phyloP scores from a whole-genome alignment of 225 moss, liverwort and hornwort genomes.

The Antitrichia curtipendula region DNA sequence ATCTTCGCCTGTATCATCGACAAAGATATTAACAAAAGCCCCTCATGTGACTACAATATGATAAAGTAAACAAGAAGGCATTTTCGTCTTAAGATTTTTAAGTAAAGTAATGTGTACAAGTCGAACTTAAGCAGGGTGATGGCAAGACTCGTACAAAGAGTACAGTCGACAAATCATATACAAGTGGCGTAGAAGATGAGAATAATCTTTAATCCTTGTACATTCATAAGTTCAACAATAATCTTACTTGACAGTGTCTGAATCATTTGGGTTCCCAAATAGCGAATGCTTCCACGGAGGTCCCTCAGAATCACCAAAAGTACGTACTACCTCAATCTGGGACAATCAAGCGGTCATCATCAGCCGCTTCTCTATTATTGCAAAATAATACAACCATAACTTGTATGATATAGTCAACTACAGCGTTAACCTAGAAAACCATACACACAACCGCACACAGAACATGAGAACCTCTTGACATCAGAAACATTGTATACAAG shows the following conservation, averaged over 20 bases:
- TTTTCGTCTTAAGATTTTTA: background rate
- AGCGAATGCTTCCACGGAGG: constrained; percentile 88
- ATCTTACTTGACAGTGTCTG: constrained; percentile 78
- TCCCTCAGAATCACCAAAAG: constrained; percentile 76
- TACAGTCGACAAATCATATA: background rate
- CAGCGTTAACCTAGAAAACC: background rate
- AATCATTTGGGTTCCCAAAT: constrained; percentile 96
- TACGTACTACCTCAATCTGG: constrained; percentile 92
- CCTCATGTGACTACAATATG: background rate
- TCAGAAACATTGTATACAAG: background rate
- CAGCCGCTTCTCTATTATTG: background rate
- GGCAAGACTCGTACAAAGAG: background rate
- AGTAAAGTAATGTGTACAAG: background rate
- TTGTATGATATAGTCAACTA: background rate
- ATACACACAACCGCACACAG: background rate
- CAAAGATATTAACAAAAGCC: background rate
- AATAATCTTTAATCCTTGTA: background rate
- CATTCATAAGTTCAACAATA: background rate
- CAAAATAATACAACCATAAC: background rate
- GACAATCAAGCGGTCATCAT: background rate
- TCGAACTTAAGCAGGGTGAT: background rate
- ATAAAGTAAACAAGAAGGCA: background rate
- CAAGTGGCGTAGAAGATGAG: background rate
- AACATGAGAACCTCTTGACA: background rate
- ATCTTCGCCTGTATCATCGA: constrained; percentile 56